Percentiles rank a stretch among this genome's conserved stretches.
phyloP scores from a whole-genome alignment of 345 rosid genomes.

The Garcia nutans region DNA sequence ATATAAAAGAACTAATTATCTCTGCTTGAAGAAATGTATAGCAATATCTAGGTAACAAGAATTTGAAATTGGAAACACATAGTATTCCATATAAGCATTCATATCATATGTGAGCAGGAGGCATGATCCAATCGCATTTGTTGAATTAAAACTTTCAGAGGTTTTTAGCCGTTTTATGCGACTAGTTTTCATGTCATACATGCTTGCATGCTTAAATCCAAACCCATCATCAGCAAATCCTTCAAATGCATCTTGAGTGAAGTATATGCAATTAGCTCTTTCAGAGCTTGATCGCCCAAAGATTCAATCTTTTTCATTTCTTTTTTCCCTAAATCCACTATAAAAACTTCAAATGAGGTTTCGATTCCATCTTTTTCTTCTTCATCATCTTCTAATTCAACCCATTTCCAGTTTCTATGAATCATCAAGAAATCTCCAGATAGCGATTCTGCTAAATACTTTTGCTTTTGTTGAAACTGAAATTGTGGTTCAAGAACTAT shows the following conservation, averaged over 20 bases:
- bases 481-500: not conserved
- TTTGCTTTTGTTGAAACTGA: not conserved
- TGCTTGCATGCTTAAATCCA: not conserved
- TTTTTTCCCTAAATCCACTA: constrained; percentile 3
- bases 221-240: not conserved
- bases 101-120: no score
- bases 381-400: not conserved
- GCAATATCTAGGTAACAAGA: no score
- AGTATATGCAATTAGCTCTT: constrained; percentile 5
- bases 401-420: not conserved
- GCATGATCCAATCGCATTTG: no score
- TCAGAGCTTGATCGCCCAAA: constrained; percentile 6
- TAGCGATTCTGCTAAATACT: not conserved
- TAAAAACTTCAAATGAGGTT: not conserved
- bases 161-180: no score
- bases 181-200: no score
- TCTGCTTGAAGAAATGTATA: no score
- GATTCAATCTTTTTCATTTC: not conserved
- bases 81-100: no score
- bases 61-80: no score
- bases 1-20: no score
- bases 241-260: not conserved
- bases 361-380: not conserved
- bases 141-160: no score
- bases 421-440: constrained; percentile 9